These are phyloP conservation scores for Lumnitzera racemosa DNA, from an alignment of 345 rosid genomes.

Conservation along the genomic window DNA sequence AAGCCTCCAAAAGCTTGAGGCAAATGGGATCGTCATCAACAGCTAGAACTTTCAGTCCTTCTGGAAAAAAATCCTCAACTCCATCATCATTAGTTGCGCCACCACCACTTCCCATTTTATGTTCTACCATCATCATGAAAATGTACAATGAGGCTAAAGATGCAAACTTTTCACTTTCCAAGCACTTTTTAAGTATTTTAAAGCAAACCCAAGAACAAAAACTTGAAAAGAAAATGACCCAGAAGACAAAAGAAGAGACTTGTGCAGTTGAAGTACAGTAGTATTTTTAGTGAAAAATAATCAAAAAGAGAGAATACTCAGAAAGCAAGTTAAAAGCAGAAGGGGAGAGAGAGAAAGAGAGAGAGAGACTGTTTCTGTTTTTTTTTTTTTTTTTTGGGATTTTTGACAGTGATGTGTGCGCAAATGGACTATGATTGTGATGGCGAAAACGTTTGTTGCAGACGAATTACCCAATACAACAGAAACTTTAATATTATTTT, in stretches of 20 bases:
- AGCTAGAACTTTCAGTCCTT: slow-evolving; percentile 58
- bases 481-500: slow-evolving; percentile 12
- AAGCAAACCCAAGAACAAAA: slow-evolving; percentile 16
- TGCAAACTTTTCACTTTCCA: not conserved
- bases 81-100: slow-evolving; percentile 14
- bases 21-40: slow-evolving; percentile 69
- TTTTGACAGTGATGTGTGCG: not conserved
- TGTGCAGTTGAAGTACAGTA: not conserved
- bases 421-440: slow-evolving; percentile 35
- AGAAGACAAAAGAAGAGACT: slow-evolving; percentile 8
- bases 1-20: slow-evolving; percentile 43
- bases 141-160: slow-evolving; percentile 9
- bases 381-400: too few relatives aligned
- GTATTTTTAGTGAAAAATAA: too few relatives aligned
- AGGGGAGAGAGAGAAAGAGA: slow-evolving; percentile 11
- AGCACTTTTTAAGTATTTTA: slow-evolving; percentile 1
- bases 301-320: not conserved
- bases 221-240: slow-evolving; percentile 1
- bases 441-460: slow-evolving; percentile 17
- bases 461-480: slow-evolving; percentile 10
- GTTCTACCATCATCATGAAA: slow-evolving; percentile 31
- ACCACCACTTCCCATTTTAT: slow-evolving; percentile 8
- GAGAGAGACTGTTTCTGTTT: slow-evolving; percentile 4
- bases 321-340: slow-evolving; percentile 8
- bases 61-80: slow-evolving; percentile 30